Conservation (phyloP, 352 stramenopile species). For the Aphanomyces euteiches region DNA sequence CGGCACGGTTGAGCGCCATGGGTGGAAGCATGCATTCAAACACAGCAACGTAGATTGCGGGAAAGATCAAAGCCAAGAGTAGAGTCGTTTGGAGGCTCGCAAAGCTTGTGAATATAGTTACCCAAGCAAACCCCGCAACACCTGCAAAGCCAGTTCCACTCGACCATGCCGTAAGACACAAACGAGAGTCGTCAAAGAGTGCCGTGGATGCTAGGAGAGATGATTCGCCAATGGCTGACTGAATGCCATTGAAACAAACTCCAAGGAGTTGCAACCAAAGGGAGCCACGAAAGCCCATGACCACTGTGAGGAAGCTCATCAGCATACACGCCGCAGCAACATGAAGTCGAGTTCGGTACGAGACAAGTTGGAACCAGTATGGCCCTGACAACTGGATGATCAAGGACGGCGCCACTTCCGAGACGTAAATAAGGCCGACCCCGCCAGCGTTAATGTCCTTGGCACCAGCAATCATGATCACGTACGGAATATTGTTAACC, state of each 20-base stretch:
- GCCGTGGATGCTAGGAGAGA: conserved; percentile 85
- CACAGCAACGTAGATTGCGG: conserved; percentile 52
- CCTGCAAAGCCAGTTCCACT: conserved; percentile 91
- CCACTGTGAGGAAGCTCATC: conserved; percentile 74
- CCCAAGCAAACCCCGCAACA: conserved; percentile 87
- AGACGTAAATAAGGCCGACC: conserved; percentile 90
- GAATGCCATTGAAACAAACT: conserved; percentile 80
- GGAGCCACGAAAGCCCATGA: conserved; percentile 43
- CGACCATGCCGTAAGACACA: conserved; percentile 87
- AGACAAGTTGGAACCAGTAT: conserved; percentile 93
- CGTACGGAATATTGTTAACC: conserved; percentile 92
- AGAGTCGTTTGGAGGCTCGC: conserved; percentile 28
- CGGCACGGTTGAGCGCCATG: neutral
- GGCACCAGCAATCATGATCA: conserved; percentile 93
- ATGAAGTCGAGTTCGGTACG: conserved; percentile 77
- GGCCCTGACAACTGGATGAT: conserved; percentile 86
- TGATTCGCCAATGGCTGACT: conserved; percentile 87
- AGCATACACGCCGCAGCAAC: conserved; percentile 75
- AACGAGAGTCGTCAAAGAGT: conserved; percentile 66
- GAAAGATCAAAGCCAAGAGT: conserved; percentile 65
- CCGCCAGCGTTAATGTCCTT: conserved; percentile 89
- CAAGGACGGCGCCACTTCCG: conserved; percentile 87
- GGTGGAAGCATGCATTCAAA: conserved; percentile 36
- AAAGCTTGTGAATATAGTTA: conserved; percentile 58
- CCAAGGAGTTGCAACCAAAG: conserved; percentile 80